Percentiles rank a stretch among this genome's conserved stretches.
phyloP scores from a whole-genome alignment of 345 rosid genomes.

The Kandelia obovata region DNA sequence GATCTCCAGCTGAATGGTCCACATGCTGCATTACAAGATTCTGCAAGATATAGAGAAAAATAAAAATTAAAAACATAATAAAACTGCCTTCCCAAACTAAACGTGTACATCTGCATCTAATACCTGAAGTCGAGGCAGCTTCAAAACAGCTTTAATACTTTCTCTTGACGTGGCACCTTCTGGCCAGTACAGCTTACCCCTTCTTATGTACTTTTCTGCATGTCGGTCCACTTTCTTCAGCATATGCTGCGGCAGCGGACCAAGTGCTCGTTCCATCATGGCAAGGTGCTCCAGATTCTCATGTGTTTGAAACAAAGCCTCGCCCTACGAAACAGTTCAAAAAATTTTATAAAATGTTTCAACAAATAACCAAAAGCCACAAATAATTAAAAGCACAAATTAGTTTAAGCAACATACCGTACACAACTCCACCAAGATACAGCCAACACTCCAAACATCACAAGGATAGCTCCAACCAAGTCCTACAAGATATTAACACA shows the following conservation, averaged over 20 bases:
- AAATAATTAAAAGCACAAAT: not conserved
- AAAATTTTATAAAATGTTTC: not conserved
- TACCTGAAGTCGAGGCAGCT: constrained; percentile 82
- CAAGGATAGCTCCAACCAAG: constrained; percentile 92
- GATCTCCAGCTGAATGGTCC: constrained; percentile 36
- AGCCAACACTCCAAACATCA: constrained; percentile 91
- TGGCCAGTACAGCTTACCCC: constrained; percentile 87
- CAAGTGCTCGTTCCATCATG: constrained; percentile 89
- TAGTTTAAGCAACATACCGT: constrained; percentile 44
- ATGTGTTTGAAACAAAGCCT: constrained; percentile 89
- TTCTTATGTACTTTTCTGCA: constrained; percentile 72
- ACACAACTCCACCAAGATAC: constrained; percentile 79
- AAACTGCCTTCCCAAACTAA: not conserved
- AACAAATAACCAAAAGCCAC: not conserved
- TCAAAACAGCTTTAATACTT: constrained; percentile 67
- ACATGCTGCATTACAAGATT: constrained; percentile 34
- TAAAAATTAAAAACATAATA: not conserved
- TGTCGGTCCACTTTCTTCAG: constrained; percentile 73
- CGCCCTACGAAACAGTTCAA: constrained; percentile 47
- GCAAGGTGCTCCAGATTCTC: constrained; percentile 92
- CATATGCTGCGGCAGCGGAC: constrained; percentile 66
- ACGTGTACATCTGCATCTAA: not conserved
- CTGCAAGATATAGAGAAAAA: not conserved
- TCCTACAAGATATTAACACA: constrained; percentile 31
- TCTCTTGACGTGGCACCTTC: constrained; percentile 82